phyloP scores from a whole-genome alignment of 177 flowering plant species.

The Telopea speciosissima region DNA sequence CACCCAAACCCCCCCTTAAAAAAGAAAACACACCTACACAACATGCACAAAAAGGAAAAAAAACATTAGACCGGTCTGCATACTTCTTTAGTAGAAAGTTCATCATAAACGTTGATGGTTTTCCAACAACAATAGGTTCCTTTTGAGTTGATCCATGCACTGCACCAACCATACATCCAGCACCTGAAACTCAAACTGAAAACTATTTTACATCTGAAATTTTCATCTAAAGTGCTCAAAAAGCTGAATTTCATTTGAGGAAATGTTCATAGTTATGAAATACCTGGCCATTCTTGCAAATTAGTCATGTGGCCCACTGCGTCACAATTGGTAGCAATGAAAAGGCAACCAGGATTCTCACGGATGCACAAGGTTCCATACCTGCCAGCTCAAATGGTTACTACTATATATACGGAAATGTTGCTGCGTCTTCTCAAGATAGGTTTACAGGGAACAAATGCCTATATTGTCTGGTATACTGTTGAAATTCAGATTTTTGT shows the following conservation, averaged over 20 bases:
- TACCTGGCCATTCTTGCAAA: constrained; percentile 96
- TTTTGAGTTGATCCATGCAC: constrained; percentile 74
- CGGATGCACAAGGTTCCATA: constrained; percentile 93
- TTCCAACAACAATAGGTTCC: constrained; percentile 94
- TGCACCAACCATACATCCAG: constrained; percentile 97
- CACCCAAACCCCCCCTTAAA: not conserved
- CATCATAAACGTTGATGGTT: constrained; percentile 92
- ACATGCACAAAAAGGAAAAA: not conserved
- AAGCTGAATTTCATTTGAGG: not conserved
- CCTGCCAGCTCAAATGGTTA: constrained; percentile 34
- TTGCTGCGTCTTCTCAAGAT: not conserved
- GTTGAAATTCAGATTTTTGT: not conserved
- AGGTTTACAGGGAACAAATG: not conserved
- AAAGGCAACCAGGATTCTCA: constrained; percentile 90
- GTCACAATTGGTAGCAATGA: constrained; percentile 93
- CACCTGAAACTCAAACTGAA: constrained; percentile 45
- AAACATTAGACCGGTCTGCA: constrained; percentile 5
- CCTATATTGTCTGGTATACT: not conserved
- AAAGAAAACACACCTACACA: not conserved
- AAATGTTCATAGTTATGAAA: constrained; percentile 3
- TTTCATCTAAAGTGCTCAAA: not conserved
- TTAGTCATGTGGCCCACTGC: constrained; percentile 80
- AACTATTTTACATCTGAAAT: not conserved
- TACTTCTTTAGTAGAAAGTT: constrained; percentile 73
- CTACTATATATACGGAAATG: not conserved